A percentile compares a stretch with the other conserved stretches of the same genome.
phyloP scores from a whole-genome alignment of 768 basidiomycete species.

The Mycena crocata region DNA sequence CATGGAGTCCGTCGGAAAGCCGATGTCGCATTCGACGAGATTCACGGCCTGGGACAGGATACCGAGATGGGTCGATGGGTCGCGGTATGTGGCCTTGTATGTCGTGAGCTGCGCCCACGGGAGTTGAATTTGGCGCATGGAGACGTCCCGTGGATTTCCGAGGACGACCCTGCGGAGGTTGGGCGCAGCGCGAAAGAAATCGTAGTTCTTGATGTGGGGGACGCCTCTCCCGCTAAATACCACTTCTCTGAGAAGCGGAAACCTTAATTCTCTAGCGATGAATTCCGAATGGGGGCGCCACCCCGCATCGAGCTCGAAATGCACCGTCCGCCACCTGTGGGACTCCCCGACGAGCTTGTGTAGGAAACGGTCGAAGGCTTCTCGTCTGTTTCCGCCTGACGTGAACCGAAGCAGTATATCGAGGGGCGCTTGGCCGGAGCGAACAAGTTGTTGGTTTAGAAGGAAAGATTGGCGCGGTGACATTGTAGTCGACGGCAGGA shows the following conservation, averaged over 20 bases:
- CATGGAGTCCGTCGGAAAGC: background rate
- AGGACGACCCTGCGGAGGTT: background rate
- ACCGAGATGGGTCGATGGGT: background rate
- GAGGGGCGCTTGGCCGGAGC: background rate
- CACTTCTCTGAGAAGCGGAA: background rate
- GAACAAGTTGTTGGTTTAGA: background rate
- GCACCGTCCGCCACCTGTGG: background rate
- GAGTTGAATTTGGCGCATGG: background rate
- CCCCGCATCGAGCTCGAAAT: background rate
- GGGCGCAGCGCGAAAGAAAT: background rate
- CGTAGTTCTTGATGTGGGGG: background rate
- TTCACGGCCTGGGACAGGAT: background rate
- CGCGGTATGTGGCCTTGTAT: background rate
- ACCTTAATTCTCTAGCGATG: background rate
- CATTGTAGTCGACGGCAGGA: background rate
- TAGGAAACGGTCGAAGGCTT: background rate
- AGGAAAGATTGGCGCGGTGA: background rate
- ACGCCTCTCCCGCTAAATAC: background rate
- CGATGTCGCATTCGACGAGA: slow-evolving; percentile 7
- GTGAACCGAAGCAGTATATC: background rate
- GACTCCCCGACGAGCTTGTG: background rate
- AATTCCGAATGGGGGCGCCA: background rate
- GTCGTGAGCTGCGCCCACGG: slow-evolving; percentile 1
- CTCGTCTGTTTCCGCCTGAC: background rate
- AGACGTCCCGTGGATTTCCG: background rate